A percentile compares a stretch with the other conserved stretches of the same genome.
These are phyloP conservation scores for Urtica urens DNA, from an alignment of 306 rosid species.

Conservation along the genomic window DNA sequence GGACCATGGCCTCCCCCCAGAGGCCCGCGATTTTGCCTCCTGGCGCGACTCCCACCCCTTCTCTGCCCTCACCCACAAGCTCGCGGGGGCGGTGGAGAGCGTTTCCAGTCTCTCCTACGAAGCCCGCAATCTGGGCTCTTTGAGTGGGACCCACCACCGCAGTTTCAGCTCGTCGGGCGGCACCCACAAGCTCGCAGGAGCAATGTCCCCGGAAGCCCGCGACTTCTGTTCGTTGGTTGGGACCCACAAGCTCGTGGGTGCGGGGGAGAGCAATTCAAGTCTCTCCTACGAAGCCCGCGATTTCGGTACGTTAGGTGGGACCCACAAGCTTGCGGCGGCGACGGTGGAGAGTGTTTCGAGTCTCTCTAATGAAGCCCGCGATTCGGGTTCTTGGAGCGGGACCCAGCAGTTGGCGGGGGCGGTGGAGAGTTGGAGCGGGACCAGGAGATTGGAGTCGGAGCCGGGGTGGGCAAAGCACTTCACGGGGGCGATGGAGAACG, in stretches of 20 bases:
- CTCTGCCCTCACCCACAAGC: slow-evolving; percentile 81
- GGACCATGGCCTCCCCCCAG: slow-evolving; percentile 62
- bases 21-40: slow-evolving; percentile 78
- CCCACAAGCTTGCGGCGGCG: slow-evolving; percentile 54
- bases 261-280: slow-evolving; percentile 40
- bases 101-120: slow-evolving; percentile 50
- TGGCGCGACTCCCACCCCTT: slow-evolving; percentile 87
- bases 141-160: slow-evolving; percentile 53
- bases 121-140: slow-evolving; percentile 67
- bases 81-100: slow-evolving; percentile 39
- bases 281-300: slow-evolving; percentile 65
- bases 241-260: slow-evolving; percentile 53
- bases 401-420: slow-evolving; percentile 45
- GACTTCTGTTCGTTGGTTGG: slow-evolving; percentile 59
- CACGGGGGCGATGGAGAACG: slow-evolving; percentile 80
- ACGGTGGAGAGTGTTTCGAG: slow-evolving; percentile 39
- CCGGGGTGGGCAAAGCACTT: slow-evolving; percentile 63
- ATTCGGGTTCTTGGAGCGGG: slow-evolving; percentile 76
- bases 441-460: no score
- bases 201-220: slow-evolving; percentile 51
- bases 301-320: slow-evolving; percentile 61
- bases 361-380: slow-evolving; percentile 64
- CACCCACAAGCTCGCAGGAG: slow-evolving; percentile 62
- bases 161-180: slow-evolving; percentile 51
- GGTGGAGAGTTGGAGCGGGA: slow-evolving; percentile 41